Base-by-base conservation (phyloP, 371 early-diverging fungal species). In the Apophysomyces ossiformis region DNA sequence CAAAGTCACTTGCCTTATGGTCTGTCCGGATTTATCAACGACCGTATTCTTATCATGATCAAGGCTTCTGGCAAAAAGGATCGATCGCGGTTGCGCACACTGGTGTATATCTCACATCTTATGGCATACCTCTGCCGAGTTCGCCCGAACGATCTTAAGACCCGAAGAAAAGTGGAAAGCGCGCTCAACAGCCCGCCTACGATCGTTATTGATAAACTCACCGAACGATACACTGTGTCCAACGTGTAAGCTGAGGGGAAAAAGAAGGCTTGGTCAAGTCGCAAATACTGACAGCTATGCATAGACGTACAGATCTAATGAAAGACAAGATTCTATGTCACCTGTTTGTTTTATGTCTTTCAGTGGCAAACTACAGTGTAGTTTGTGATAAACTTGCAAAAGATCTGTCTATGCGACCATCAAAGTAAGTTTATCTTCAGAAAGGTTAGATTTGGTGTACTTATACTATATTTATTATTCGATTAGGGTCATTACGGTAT, bases 261-360 rank as follows among this genome's bases (percentile, higher is more conserved):
- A 26, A 26, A 26, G 32, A 26, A 26, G 32, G 32, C 32, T 26
- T 64, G 12, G 37, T 26, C 47, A 4, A 7, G n/a, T 26, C 32
- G 32, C 32, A 16, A 7, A n/a, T 15, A 47, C 47, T n/a, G 47
- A 13, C 18, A 5, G 47, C 11, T 7, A 47, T n/a, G 41, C 21
- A 3, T 69, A 86, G 85, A 37, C 86, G 88, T 68, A 87, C 94
- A 50, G 82, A 89, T 38, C 76, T 88, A 21, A 86, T 85, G 69
- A 84, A 88, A 63, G 93, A 93, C 75, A 92, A 87, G 77, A 79
- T 95, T n/a, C 75, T 89, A 9, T 89, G 90, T 68, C 91, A 92
- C 66, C 88, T 93, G 65, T 72, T 92, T 54, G 86, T 87, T 8
- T 75, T 94, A 39, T 85, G 86, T 67, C 78, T 95, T 63, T 84